phyloP scores from a whole-genome alignment of 345 rosid species.

The Citrus cavaleriei region DNA sequence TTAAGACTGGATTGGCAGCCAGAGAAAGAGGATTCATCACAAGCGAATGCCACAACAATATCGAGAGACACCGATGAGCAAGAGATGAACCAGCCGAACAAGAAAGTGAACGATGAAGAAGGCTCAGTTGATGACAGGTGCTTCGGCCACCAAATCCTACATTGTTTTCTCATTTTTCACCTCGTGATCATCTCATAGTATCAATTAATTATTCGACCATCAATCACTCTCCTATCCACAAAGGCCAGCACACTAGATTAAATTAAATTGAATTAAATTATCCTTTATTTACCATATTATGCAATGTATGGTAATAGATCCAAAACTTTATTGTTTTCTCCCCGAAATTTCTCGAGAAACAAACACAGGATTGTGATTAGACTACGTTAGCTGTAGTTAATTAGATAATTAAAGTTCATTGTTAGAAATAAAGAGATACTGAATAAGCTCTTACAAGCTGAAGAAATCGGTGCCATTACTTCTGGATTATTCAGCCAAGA shows the following conservation, averaged over 20 bases:
- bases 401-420: background rate
- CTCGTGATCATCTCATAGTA: slow-evolving; percentile 7
- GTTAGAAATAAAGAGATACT: background rate
- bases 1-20: slow-evolving; percentile 32
- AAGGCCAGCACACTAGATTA: background rate
- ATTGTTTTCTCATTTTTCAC: slow-evolving; percentile 41
- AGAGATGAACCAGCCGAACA: slow-evolving; percentile 75
- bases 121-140: slow-evolving; percentile 29
- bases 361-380: background rate
- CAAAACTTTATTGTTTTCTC: background rate
- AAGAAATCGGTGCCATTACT: background rate
- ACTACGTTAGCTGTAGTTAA: background rate
- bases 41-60: slow-evolving; percentile 59
- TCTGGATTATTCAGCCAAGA: background rate
- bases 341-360: background rate
- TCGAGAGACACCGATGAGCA: slow-evolving; percentile 58
- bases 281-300: background rate
- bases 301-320: background rate
- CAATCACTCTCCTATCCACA: background rate
- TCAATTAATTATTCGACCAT: background rate
- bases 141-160: slow-evolving; percentile 57
- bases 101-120: slow-evolving; percentile 20
- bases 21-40: slow-evolving; percentile 33
- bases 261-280: background rate
- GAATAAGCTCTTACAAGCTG: background rate